Evolutionary conservation across 352 stramenopile species (phyloP), one percentile per base, ranked within the genome.

Genomic region (Phytophthora multivora): DNA sequence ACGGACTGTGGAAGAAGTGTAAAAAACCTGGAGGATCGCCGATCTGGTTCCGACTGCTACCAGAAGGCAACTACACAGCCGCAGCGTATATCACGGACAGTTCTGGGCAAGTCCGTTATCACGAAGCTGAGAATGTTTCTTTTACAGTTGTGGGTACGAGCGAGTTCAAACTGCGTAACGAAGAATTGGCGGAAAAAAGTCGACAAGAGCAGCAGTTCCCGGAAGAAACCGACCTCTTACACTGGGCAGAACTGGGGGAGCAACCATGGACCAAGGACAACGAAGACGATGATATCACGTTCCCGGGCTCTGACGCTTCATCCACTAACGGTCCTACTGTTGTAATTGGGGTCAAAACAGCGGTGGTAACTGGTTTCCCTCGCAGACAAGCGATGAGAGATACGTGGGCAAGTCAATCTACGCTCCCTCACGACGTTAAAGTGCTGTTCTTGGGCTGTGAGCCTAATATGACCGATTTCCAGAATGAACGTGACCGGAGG

Each of bases 271-370:
- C 15, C 15, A 31, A 36, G 16, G 31, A 36, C 4, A 25, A 8
- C 0, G 46, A 51, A 9, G 43, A 63, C 4, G 36, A 58, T 15
- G 35, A 59, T 21, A 4, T 47, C 2, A 42, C 54, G 16, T 41
- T 63, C 7, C n/a, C 54, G 39, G 25, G 43, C 13, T 47, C 15
- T 7, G 19, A 33, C 16, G 19, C 36, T 1, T 28, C 21, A 10
- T 15, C 33, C 3, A 54, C 23, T 30, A 45, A 2, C 13, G 49
- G 58, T 2, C 45, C 60, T 10, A 21, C 73, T 18, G 43, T 85
- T 16, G 51, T 85, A 11, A 69, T 85, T 46, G 75, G 73, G 4
- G 59, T 85, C 46, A 85, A 85, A 21, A 75, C 73, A 0, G 74
- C 53, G 13, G 66, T 78, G 10, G 23, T 77, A n/a, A 36, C 51